phyloP scores from a whole-genome alignment of 495 filamentous ascomycete species.

The Neurospora intermedia region DNA sequence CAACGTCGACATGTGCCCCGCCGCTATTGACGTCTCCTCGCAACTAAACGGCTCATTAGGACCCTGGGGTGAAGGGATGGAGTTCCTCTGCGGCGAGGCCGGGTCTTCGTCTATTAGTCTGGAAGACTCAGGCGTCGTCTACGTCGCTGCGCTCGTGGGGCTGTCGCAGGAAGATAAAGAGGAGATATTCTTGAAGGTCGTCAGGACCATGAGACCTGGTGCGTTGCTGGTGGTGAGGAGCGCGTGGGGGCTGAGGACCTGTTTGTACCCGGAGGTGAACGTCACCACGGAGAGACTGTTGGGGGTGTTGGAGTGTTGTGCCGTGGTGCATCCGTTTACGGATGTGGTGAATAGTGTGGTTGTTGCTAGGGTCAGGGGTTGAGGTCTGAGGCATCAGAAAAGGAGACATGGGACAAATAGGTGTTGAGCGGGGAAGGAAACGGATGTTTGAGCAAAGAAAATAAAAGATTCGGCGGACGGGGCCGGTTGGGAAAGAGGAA shows the following conservation, averaged over 20 bases:
- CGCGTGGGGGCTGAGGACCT: constrained; percentile 16
- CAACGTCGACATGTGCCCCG: constrained; percentile 15
- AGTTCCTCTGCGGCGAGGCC: constrained; percentile 19
- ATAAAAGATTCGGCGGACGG: not conserved
- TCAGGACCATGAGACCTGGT: constrained; percentile 12
- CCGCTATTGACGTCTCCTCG: constrained; percentile 13
- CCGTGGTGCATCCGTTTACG: constrained; percentile 18
- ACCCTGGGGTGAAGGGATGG: constrained; percentile 12
- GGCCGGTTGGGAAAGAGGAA: not conserved
- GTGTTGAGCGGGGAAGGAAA: no score
- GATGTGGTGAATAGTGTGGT: constrained; percentile 24
- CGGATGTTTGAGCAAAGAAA: not conserved
- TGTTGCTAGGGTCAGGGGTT: constrained; percentile 13
- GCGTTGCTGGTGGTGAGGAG: constrained; percentile 19
- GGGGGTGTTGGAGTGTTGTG: constrained; percentile 11
- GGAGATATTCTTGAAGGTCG: constrained; percentile 13
- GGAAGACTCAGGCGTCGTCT: constrained; percentile 20
- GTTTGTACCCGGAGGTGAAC: constrained; percentile 22
- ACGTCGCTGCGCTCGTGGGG: constrained; percentile 22
- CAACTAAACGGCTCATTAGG: constrained; percentile 11
- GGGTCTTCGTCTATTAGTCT: constrained; percentile 3
- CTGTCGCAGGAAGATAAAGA: constrained; percentile 19
- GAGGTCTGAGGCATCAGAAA: not conserved
- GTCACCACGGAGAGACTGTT: constrained; percentile 11
- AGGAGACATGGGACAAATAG: not conserved